Percentiles rank a stretch among this genome's conserved stretches.
Conservation (phyloP, 2,329 filamentous ascomycete genomes). For the Clonostachys rhizophaga region DNA sequence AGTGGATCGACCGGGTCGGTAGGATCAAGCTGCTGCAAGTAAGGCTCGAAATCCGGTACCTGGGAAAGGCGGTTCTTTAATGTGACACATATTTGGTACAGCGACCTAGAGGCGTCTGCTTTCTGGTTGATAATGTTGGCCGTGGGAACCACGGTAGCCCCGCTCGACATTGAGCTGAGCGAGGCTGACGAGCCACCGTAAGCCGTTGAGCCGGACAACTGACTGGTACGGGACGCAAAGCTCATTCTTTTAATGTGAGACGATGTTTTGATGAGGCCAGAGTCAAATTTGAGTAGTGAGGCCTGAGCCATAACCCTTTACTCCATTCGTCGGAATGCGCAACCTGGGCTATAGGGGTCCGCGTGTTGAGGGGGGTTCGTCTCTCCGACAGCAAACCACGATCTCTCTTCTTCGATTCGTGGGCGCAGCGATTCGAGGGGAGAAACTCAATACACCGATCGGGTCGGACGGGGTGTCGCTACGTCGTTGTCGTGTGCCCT, state of each 20-base stretch:
- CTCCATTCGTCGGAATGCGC: background rate
- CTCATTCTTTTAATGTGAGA: background rate
- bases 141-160: slow-evolving; percentile 53
- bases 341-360: no score
- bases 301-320: background rate
- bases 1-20: slow-evolving; percentile 80
- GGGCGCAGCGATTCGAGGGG: background rate
- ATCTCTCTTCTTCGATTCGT: background rate
- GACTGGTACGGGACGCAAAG: slow-evolving; percentile 47
- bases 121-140: slow-evolving; percentile 97
- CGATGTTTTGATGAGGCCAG: background rate
- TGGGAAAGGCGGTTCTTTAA: slow-evolving; percentile 76
- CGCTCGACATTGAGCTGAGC: slow-evolving; percentile 40
- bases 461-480: no score
- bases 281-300: background rate
- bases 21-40: slow-evolving; percentile 67
- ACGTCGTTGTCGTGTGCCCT: no score
- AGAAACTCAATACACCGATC: background rate
- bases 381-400: background rate
- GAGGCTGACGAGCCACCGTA: slow-evolving; percentile 49
- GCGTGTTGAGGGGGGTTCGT: background rate
- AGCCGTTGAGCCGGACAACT: slow-evolving; percentile 57
- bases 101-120: slow-evolving; percentile 83
- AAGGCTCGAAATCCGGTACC: slow-evolving; percentile 77
- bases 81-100: slow-evolving; percentile 92